These are phyloP conservation scores for Cairneyella variabilis DNA, from an alignment of 495 filamentous ascomycete species.

Conservation along the genomic window DNA sequence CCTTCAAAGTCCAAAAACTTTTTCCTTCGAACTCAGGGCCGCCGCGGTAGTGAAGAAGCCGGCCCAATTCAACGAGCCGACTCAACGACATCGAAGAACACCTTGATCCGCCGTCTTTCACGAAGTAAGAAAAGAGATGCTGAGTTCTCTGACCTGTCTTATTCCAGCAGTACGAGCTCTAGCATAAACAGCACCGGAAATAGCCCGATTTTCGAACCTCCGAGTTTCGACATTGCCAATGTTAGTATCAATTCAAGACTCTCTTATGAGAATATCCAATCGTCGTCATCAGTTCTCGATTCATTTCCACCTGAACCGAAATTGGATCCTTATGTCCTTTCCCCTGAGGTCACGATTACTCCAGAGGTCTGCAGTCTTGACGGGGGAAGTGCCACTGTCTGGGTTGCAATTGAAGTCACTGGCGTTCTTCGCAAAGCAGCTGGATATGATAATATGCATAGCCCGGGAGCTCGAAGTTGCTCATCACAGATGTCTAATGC, in stretches of 20 bases:
- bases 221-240: conserved; percentile 17
- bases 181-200: background rate
- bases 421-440: conserved; percentile 20
- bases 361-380: conserved; percentile 49
- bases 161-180: background rate
- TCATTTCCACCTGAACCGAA: background rate
- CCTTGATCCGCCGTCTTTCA: conserved; percentile 15
- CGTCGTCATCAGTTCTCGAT: background rate
- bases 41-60: conserved; percentile 1
- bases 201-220: background rate
- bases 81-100: conserved; percentile 15
- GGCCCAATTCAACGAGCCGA: conserved; percentile 4
- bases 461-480: background rate
- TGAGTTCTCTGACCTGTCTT: background rate
- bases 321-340: conserved; percentile 31
- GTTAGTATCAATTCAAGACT: conserved; percentile 22
- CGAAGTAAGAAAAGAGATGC: conserved; percentile 7
- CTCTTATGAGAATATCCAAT: conserved; percentile 1
- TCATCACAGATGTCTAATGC: background rate
- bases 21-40: conserved; percentile 20
- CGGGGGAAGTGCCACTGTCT: conserved; percentile 31
- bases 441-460: background rate
- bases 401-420: conserved; percentile 45
- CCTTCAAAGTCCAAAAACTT: conserved; percentile 26
- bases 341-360: conserved; percentile 39